phyloP scores from a whole-genome alignment of 2,329 filamentous ascomycete genomes.

The Stemphylium beticola region DNA sequence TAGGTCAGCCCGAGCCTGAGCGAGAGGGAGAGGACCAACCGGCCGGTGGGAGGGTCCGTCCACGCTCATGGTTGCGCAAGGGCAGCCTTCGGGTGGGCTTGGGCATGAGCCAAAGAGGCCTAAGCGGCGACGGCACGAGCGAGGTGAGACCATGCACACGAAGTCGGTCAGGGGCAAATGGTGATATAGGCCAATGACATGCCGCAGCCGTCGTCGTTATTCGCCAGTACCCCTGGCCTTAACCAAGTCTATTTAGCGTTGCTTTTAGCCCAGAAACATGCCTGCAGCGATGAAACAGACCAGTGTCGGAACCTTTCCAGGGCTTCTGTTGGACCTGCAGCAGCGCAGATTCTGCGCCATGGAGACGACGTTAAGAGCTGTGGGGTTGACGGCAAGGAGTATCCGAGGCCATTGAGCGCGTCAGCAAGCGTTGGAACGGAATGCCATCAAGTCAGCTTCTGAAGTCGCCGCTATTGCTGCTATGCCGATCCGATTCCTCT shows the following conservation, averaged over 20 bases:
- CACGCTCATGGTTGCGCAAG: constrained; percentile 31
- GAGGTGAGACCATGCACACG: constrained; percentile 21
- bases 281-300: constrained; percentile 32
- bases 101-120: constrained; percentile 24
- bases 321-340: constrained; percentile 12
- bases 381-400: constrained; percentile 12
- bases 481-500: constrained; percentile 17
- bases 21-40: constrained; percentile 29
- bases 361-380: constrained; percentile 9
- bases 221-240: constrained; percentile 24
- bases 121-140: constrained; percentile 30
- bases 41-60: constrained; percentile 29
- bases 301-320: constrained; percentile 21
- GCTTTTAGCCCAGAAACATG: constrained; percentile 18
- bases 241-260: constrained; percentile 17
- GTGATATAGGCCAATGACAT: constrained; percentile 26
- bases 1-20: constrained; percentile 23
- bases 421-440: background rate
- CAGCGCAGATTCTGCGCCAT: constrained; percentile 7
- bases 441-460: constrained; percentile 2
- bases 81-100: constrained; percentile 24
- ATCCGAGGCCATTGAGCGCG: background rate
- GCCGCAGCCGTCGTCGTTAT: constrained; percentile 13
- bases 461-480: constrained; percentile 2
- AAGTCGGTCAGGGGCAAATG: constrained; percentile 28